These are phyloP conservation scores for Caloboletus firmus DNA, from an alignment of 1,284 basidiomycete genomes.

Conservation along the genomic window DNA sequence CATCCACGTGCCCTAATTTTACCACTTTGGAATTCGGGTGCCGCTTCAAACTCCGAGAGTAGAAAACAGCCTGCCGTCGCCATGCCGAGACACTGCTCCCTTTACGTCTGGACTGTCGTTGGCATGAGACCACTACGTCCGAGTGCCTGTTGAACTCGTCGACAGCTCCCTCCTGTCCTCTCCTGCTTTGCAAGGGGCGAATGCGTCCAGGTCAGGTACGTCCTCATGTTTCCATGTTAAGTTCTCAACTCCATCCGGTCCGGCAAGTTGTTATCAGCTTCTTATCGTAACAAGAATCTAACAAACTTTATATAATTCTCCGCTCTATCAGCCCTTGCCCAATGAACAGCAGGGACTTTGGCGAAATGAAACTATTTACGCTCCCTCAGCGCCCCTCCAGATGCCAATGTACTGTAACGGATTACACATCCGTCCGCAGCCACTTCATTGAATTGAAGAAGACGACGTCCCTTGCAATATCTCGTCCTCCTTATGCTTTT, in stretches of 20 bases:
- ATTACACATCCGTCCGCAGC: slow-evolving; percentile 24
- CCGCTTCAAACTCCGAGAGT: slow-evolving; percentile 17
- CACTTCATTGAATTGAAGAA: slow-evolving; percentile 6
- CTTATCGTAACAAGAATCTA: slow-evolving; percentile 22
- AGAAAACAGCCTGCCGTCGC: slow-evolving; percentile 13
- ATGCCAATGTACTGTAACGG: slow-evolving; percentile 28
- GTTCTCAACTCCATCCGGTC: background rate
- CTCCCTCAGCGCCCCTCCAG: slow-evolving; percentile 6
- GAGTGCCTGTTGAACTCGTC: background rate
- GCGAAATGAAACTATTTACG: slow-evolving; percentile 31
- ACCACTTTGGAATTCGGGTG: slow-evolving; percentile 7
- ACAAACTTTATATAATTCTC: slow-evolving; percentile 24
- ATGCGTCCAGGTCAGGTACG: background rate
- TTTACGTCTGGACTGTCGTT: background rate
- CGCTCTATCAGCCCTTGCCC: slow-evolving; percentile 25
- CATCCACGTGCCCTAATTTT: slow-evolving; percentile 23
- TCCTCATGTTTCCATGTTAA: background rate
- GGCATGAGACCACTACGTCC: background rate
- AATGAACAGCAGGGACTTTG: slow-evolving; percentile 14
- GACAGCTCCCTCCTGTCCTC: background rate
- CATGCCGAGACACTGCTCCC: slow-evolving; percentile 1
- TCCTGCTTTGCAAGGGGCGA: background rate
- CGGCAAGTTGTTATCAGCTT: slow-evolving; percentile 19
- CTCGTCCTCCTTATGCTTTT: background rate
- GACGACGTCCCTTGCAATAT: background rate